These are phyloP conservation scores for Notholithocarpus densiflorus DNA, from an alignment of 306 rosid genomes.

Conservation along the genomic window DNA sequence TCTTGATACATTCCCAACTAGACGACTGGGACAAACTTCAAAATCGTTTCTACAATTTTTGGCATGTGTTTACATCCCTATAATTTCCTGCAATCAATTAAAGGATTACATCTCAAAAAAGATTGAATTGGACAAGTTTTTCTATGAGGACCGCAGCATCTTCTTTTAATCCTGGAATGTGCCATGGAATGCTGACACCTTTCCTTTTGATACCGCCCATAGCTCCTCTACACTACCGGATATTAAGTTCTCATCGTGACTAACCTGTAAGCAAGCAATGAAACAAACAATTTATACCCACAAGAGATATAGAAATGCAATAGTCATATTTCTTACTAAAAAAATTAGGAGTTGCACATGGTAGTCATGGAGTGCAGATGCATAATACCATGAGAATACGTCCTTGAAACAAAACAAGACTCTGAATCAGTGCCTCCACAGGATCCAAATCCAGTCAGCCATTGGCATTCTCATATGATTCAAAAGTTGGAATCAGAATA, in stretches of 20 bases:
- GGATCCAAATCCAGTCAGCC: conserved; percentile 85
- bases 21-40: background rate
- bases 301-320: background rate
- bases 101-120: background rate
- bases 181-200: conserved; percentile 76
- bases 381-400: conserved; percentile 89
- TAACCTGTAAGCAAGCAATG: conserved; percentile 57
- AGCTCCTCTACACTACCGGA: conserved; percentile 98
- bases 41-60: background rate
- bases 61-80: background rate
- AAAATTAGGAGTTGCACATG: background rate
- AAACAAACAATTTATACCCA: background rate
- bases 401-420: conserved; percentile 94
- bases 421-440: conserved; percentile 96
- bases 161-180: conserved; percentile 82
- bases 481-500: background rate
- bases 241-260: conserved; percentile 94
- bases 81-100: background rate
- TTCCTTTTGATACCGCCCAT: conserved; percentile 87
- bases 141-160: conserved; percentile 57
- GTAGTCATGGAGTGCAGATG: background rate
- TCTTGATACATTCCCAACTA: too few species aligned
- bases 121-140: background rate
- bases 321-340: background rate
- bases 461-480: conserved; percentile 3